Evolutionary conservation across 306 rosid genomes (phyloP), one percentile per base, ranked within the genome.

Genomic region (Hylodesmum podocarpum): DNA sequence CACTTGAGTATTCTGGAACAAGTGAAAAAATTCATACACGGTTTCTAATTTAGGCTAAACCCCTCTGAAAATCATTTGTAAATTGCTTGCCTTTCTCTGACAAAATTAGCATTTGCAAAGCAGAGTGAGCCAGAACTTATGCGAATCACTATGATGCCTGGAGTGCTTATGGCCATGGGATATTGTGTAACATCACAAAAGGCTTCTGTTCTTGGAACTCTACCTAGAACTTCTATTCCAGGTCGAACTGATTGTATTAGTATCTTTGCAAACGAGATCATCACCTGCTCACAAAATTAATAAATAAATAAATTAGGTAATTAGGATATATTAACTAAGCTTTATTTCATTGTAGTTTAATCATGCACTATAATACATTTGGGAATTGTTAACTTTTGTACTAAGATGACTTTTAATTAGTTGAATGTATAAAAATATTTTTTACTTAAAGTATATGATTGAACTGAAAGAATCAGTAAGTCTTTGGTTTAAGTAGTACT

Each of bases 251-350:
- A 73, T 73, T 84, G 86, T 40, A 93, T 46, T 44, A 93, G 61
- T 86, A 93, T 86, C 86, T 89, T 93, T 24, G 85, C 96, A 82
- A 93, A 90, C n/a, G 97, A 93, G 43, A 93, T 87, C 61, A 70
- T 66, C 11, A 93, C 84, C 97, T 93, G 81, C 85, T 83, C 36
- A 66, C 3, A 11, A 33, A 22, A 25, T n/a, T n/a, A 5, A 70
- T 16, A 29, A 5, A 24, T 1, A 3, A 28, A 15, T 12, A 3
- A 39, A 10, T 28, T 1, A n/a, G n/a, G n/a, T 50, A 11, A 24
- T 54, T 11, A 21, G 29, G 22, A 11, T 53, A 53, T 22, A 10
- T 22, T 53, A 28, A 3, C 7, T 53, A 51, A 51, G 25, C 6
- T 21, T 51, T 21, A 5, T 9, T 51, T 8, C 14, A 19, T 19